Percentiles rank a stretch among this genome's conserved stretches.
phyloP scores from a whole-genome alignment of 345 rosid species.

The Moringa oleifera region DNA sequence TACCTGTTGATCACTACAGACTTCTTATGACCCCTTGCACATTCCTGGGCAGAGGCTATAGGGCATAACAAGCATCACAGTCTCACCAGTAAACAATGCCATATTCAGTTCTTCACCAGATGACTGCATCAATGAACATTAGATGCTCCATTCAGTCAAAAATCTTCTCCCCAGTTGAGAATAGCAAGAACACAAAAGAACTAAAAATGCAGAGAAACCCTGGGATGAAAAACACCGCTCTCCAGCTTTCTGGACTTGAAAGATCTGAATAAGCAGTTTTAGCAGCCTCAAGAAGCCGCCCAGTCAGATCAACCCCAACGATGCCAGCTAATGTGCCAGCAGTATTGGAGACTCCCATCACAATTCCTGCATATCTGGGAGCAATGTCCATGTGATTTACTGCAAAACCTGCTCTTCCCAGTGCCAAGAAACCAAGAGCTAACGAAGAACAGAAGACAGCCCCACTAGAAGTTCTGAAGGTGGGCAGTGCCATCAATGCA shows the following conservation, averaged over 20 bases:
- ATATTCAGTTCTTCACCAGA: no score
- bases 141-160: slow-evolving; percentile 65
- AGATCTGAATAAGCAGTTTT: slow-evolving; percentile 66
- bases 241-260: slow-evolving; percentile 96
- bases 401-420: slow-evolving; percentile 97
- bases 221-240: slow-evolving; percentile 72
- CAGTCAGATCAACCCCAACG: slow-evolving; percentile 84
- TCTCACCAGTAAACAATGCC: no score
- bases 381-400: slow-evolving; percentile 99
- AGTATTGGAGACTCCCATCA: slow-evolving; percentile 97
- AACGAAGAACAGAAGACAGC: slow-evolving; percentile 83
- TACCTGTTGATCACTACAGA: no score
- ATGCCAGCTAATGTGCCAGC: slow-evolving; percentile 97
- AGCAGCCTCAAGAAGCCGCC: slow-evolving; percentile 84
- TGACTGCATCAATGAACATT: no score
- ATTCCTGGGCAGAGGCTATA: no score
- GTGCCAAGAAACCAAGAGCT: slow-evolving; percentile 88
- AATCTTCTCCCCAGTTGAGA: slow-evolving; percentile 92
- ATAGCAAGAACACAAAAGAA: slow-evolving; percentile 61
- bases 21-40: no score
- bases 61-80: no score
- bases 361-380: slow-evolving; percentile 90
- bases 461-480: slow-evolving; percentile 69
- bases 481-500: slow-evolving; percentile 77
- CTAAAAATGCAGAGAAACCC: slow-evolving; percentile 84